Conservation (phyloP, 164 flowering plant species). For the Kalanchoe fedtschenkoi region DNA sequence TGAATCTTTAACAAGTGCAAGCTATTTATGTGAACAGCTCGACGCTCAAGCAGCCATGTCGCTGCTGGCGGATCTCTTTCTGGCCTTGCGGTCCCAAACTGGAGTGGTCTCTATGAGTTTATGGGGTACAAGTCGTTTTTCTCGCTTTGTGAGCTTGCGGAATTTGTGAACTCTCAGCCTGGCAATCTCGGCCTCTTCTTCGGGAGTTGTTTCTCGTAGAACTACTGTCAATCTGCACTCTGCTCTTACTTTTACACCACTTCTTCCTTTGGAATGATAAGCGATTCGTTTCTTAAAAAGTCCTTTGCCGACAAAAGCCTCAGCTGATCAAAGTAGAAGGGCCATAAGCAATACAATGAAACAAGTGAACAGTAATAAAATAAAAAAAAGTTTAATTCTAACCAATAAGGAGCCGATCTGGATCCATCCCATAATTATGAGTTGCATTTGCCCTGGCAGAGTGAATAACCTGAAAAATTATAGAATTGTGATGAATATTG, state of each 20-base stretch:
- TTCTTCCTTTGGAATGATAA: conserved; percentile 62
- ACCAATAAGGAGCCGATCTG: conserved; percentile 95
- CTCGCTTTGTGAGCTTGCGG: conserved; percentile 65
- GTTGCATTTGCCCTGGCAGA: conserved; percentile 96
- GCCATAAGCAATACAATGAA: background rate
- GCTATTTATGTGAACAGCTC: background rate
- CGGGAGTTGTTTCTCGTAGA: conserved; percentile 75
- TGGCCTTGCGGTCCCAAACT: conserved; percentile 68
- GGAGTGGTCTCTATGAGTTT: conserved; percentile 85
- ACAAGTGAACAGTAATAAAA: background rate
- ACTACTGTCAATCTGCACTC: conserved; percentile 89
- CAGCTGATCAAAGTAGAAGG: conserved; percentile 40
- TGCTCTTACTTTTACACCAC: conserved; percentile 56
- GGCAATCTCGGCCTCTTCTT: conserved; percentile 88
- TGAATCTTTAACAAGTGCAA: background rate
- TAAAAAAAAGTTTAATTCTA: conserved; percentile 8
- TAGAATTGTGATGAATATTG: background rate
- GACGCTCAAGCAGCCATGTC: conserved; percentile 13
- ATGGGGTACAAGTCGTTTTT: conserved; percentile 76
- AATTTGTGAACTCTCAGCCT: conserved; percentile 61
- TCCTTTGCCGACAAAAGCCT: conserved; percentile 94
- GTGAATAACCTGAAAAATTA: conserved; percentile 63
- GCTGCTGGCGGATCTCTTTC: conserved; percentile 8
- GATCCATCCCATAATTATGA: conserved; percentile 82
- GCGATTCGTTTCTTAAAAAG: conserved; percentile 48